These are phyloP conservation scores for Erodium moschatum DNA, from an alignment of 441 rosid species.

Conservation along the genomic window DNA sequence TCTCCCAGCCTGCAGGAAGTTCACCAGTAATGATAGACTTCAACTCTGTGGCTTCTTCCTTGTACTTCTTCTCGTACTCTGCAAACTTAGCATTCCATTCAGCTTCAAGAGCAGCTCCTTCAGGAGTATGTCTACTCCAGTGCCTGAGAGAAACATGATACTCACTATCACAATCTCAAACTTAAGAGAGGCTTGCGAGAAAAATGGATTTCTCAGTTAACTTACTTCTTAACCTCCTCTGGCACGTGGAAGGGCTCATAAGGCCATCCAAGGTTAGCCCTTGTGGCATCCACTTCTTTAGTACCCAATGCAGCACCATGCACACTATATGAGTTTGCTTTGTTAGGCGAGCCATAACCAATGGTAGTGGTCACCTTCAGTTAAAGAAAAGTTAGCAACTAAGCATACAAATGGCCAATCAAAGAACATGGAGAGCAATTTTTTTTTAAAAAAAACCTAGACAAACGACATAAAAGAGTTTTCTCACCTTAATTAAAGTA, in stretches of 20 bases:
- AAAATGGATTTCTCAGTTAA: neutral
- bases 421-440: neutral
- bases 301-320: slow-evolving; percentile 81
- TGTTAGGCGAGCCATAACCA: slow-evolving; percentile 89
- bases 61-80: slow-evolving; percentile 80
- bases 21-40: slow-evolving; percentile 71
- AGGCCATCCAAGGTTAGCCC: slow-evolving; percentile 82
- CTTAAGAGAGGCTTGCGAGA: slow-evolving; percentile 11
- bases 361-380: slow-evolving; percentile 75
- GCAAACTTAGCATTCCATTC: slow-evolving; percentile 86
- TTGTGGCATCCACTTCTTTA: slow-evolving; percentile 86
- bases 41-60: slow-evolving; percentile 87
- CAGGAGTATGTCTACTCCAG: slow-evolving; percentile 78
- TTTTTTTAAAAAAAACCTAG: neutral
- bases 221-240: slow-evolving; percentile 62
- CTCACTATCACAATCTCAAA: neutral
- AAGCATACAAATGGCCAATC: neutral
- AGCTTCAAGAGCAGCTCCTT: slow-evolving; percentile 72
- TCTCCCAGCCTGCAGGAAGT: slow-evolving; percentile 95
- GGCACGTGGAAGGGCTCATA: slow-evolving; percentile 73
- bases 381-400: slow-evolving; percentile 8
- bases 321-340: slow-evolving; percentile 68
- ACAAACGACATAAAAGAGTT: neutral
- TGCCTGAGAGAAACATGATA: slow-evolving; percentile 47
- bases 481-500: slow-evolving; percentile 70